A percentile compares a stretch with the other conserved stretches of the same genome.
phyloP scores from a whole-genome alignment of 768 basidiomycete species.

The Russula ochroleuca region DNA sequence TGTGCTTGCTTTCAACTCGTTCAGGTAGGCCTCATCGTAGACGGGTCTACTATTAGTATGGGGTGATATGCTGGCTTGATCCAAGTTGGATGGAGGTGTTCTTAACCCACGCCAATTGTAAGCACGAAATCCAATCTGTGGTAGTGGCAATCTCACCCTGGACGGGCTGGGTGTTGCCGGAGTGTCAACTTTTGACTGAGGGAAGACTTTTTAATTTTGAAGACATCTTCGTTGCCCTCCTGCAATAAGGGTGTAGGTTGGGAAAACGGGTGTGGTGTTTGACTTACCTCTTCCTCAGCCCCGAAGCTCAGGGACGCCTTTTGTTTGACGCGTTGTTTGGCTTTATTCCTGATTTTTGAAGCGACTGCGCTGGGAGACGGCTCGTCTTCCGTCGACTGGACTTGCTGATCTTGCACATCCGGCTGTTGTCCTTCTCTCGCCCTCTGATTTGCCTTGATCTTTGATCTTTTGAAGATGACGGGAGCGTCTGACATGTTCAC shows the following conservation, averaged over 20 bases:
- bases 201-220: conserved; percentile 77
- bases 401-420: conserved; percentile 22
- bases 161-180: conserved; percentile 46
- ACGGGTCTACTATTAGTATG: conserved; percentile 48
- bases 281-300: conserved; percentile 55
- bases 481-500: conserved; percentile 33
- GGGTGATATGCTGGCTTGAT: conserved; percentile 29
- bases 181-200: conserved; percentile 63
- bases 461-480: conserved; percentile 44
- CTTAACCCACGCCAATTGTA: conserved; percentile 3
- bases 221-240: conserved; percentile 59
- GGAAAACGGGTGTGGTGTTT: background rate
- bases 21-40: conserved; percentile 70
- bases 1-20: conserved; percentile 76
- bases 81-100: conserved; percentile 10
- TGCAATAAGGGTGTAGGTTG: conserved; percentile 34
- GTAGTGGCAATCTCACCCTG: conserved; percentile 22
- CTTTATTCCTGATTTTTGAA: conserved; percentile 65
- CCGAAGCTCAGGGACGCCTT: conserved; percentile 78
- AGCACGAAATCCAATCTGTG: conserved; percentile 9
- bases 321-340: conserved; percentile 55
- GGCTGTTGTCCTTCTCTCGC: conserved; percentile 36
- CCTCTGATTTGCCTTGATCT: conserved; percentile 40
- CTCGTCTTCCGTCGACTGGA: conserved; percentile 35
- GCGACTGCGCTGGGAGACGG: conserved; percentile 56